Conservation (phyloP, 2,329 filamentous ascomycete genomes). For the Westerdykella sp. region DNA sequence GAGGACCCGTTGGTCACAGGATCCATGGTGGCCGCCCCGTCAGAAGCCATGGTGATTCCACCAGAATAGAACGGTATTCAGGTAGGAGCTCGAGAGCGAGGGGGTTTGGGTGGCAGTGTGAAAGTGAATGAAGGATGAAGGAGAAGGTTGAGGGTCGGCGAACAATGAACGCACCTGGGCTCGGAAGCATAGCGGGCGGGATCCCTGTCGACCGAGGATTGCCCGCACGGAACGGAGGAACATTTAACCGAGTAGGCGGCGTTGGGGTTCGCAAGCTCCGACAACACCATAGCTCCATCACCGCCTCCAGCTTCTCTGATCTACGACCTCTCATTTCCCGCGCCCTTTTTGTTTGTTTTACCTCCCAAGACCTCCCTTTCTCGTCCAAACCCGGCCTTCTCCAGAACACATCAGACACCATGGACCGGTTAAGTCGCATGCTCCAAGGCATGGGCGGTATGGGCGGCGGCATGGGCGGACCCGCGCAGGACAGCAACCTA, state of each 20-base stretch:
- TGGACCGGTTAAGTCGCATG: conserved; percentile 91
- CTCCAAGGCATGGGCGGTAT: conserved; percentile 64
- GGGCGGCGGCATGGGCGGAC: conserved; percentile 24
- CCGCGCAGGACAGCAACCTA: conserved; percentile 73
- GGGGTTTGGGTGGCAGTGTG: not conserved
- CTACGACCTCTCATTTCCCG: conserved; percentile 7
- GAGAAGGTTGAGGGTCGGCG: not conserved
- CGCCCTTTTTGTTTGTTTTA: not conserved
- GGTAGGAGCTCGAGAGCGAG: not conserved
- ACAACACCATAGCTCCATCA: conserved; percentile 3
- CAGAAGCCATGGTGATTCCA: conserved; percentile 8
- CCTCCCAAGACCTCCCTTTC: conserved; percentile 1
- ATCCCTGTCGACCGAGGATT: conserved; percentile 7
- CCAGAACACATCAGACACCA: conserved; percentile 35
- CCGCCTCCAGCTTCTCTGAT: conserved; percentile 3
- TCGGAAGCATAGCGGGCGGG: conserved; percentile 4
- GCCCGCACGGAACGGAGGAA: conserved; percentile 2
- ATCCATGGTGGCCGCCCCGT: conserved; percentile 3
- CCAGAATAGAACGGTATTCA: conserved; percentile 8
- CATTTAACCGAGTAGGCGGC: conserved; percentile 2
- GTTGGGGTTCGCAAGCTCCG: conserved; percentile 10
- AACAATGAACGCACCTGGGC: conserved; percentile 10
- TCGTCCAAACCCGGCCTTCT: conserved; percentile 1
- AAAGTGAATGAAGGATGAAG: not conserved
- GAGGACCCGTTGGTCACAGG: too few species aligned